phyloP scores from a whole-genome alignment of 1,284 basidiomycete species.

The Malassezia restricta region DNA sequence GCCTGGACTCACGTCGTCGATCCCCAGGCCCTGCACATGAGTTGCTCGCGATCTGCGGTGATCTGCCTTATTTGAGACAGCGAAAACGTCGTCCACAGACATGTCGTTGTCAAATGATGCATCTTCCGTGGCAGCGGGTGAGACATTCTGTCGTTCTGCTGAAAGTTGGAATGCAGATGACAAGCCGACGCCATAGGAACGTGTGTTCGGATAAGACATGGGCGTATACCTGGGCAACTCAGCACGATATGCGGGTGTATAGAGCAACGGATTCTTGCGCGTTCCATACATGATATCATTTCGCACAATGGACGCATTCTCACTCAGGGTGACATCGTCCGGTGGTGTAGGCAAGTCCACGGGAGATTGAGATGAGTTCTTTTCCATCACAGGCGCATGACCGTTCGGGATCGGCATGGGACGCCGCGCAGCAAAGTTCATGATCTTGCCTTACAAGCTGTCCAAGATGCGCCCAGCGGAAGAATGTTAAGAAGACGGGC shows the following conservation, averaged over 20 bases:
- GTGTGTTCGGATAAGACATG: slow-evolving; percentile 3
- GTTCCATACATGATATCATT: slow-evolving; percentile 18
- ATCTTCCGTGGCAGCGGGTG: neutral
- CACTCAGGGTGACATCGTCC: slow-evolving; percentile 20
- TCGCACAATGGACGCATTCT: neutral
- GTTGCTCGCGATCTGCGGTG: slow-evolving; percentile 18
- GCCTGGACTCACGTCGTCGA: slow-evolving; percentile 11
- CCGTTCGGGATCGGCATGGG: slow-evolving; percentile 28
- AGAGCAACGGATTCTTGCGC: neutral
- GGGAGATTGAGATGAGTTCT: slow-evolving; percentile 27
- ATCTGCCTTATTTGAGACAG: slow-evolving; percentile 19
- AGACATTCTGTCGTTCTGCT: slow-evolving; percentile 4
- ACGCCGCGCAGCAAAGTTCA: neutral
- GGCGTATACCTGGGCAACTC: slow-evolving; percentile 1
- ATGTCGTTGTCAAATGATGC: slow-evolving; percentile 15
- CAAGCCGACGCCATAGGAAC: slow-evolving; percentile 1
- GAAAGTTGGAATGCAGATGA: slow-evolving; percentile 9
- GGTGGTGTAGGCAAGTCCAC: slow-evolving; percentile 39
- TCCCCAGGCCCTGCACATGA: slow-evolving; percentile 6
- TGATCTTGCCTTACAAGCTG: neutral
- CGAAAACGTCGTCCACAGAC: slow-evolving; percentile 23
- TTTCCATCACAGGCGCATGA: slow-evolving; percentile 7
- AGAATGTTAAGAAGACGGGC: neutral
- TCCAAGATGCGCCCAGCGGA: too few species aligned
- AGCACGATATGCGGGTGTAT: slow-evolving; percentile 3